Base-by-base conservation (phyloP, 176 grass and related monocot species). In the Zea luxurians region DNA sequence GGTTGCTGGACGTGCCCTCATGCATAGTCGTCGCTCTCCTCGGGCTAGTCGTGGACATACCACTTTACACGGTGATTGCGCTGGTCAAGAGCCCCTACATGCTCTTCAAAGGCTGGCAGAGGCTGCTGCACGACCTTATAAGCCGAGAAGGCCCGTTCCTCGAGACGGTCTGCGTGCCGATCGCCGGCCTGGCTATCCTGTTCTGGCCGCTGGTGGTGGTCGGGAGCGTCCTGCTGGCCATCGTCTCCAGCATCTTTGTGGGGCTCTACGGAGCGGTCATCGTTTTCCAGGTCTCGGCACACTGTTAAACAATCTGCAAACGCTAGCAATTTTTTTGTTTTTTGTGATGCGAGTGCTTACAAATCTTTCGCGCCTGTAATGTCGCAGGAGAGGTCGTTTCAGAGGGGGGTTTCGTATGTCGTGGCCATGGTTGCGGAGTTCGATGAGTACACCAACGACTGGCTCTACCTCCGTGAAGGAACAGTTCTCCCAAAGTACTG, bases 81-180 rank as follows among this genome's bases (percentile, higher is more conserved):
- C 16, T 97, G 57, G 73, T 97, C 84, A 97, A 97, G 82, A 97
- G 93, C 78, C 93, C 93, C 36, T 97, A 97, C 46, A 97, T 97
- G 93, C 88, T 97, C 68, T 97, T 93, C 83, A 97, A 97, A 66
- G 93, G 93, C n/a, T 97, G 93, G 93, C 93, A 97, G 89, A 89
- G 93, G 76, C 61, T 97, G 59, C 79, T 97, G 11, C 91, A 97
- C 38, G 93, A 97, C 37, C 83, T 97, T 37, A 89, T 97, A 67
- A 97, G 91, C 75, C 83, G 93, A 1, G 91, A 97, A 76, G 93
- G 93, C 27, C 87, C 85, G 1, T 97, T 97, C 79, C 88, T 97
- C 75, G 93, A 97, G 73, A 82, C 93, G 10, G 88, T 90, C 18
- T 97, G 93, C 46, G 91, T 97, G 67, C 93, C 91, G 16, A 83